Conservation (phyloP, 2,329 filamentous ascomycete species). For the Colletotrichum tropicale region DNA sequence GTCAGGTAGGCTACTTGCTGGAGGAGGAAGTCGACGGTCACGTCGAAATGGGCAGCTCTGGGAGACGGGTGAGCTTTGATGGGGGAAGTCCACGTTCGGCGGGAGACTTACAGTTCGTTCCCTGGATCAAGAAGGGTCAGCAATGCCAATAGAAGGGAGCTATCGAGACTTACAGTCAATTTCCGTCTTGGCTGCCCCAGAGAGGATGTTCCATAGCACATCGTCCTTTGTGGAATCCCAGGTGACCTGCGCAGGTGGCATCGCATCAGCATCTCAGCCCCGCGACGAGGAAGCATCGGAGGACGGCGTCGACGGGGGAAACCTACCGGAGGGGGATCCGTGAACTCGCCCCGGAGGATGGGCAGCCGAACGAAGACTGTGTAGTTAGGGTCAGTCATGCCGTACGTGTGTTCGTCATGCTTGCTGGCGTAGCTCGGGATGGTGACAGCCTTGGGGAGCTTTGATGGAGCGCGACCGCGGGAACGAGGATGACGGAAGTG, state of each 20-base stretch:
- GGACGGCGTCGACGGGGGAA: background rate
- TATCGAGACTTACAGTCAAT: conserved; percentile 75
- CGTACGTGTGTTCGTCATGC: conserved; percentile 14
- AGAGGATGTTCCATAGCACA: conserved; percentile 87
- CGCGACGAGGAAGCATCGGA: background rate
- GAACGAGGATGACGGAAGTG: conserved; percentile 9
- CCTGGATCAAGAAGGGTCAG: conserved; percentile 50
- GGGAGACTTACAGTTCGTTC: conserved; percentile 71
- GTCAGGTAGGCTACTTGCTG: conserved; percentile 95
- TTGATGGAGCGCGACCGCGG: background rate
- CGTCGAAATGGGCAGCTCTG: conserved; percentile 79
- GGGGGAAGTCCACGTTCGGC: background rate
- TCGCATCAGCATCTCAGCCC: conserved; percentile 24
- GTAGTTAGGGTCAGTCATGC: conserved; percentile 59
- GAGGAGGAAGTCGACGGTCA: conserved; percentile 85
- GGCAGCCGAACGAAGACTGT: conserved; percentile 91
- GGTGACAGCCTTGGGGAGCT: background rate
- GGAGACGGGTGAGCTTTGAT: conserved; percentile 6
- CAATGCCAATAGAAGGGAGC: background rate
- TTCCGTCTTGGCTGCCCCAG: conserved; percentile 79
- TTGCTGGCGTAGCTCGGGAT: conserved; percentile 7
- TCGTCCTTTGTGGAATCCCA: conserved; percentile 91
- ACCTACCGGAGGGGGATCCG: conserved; percentile 84
- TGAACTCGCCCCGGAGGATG: conserved; percentile 83
- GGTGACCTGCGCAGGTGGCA: conserved; percentile 63